Base-by-base conservation (phyloP, 352 stramenopile genomes). In the Globisporangium lucens region DNA sequence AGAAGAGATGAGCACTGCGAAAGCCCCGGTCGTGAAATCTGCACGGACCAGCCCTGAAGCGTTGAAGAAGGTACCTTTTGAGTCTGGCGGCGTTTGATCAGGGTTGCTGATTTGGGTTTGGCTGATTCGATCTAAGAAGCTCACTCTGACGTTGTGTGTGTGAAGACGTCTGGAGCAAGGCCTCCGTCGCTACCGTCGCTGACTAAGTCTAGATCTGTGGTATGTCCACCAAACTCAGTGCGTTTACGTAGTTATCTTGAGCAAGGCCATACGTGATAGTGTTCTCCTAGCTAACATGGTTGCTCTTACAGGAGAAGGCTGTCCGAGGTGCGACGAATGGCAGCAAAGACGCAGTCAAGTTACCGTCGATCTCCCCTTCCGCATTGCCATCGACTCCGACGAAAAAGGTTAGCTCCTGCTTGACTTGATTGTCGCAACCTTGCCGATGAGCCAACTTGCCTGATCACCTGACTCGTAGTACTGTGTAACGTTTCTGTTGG, bases 271-370 rank as follows among this genome's bases (percentile, higher is more conserved):
- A 4, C 9, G 15, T 49, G 41, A 2, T 9, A n/a, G 30, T 49
- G 10, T 33, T 46, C 43, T 58, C 24, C 24, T 9, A 49, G 29
- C 36, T 38, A 53, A 53, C 12, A 2, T 4, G 15, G 3, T 46
- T 3, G 10, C 57, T 38, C 15, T 2, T 27, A 15, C 41, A 78
- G 67, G 46, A 22, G 24, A 77, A 75, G 62, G 46, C 20, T 13
- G 22, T 51, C 9, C 8, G n/a, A 20, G 27, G 56, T 5, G 22
- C 20, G 53, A 57, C 43, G 12, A 41, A 27, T 43, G 62, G 36
- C 17, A 58, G 13, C 6, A 89, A 83, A 70, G 73, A 84, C 29
- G 56, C 65, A 8, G 69, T 88, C 47, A 88, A 86, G 52, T 46
- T 90, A 27, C 82, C 82, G 3, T 69, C 62, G 8, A 63, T 90